Evolutionary conservation across 805 yeast genomes (phyloP), one percentile per base, ranked within the genome.

Genomic region (Yarrowia keelungensis): DNA sequence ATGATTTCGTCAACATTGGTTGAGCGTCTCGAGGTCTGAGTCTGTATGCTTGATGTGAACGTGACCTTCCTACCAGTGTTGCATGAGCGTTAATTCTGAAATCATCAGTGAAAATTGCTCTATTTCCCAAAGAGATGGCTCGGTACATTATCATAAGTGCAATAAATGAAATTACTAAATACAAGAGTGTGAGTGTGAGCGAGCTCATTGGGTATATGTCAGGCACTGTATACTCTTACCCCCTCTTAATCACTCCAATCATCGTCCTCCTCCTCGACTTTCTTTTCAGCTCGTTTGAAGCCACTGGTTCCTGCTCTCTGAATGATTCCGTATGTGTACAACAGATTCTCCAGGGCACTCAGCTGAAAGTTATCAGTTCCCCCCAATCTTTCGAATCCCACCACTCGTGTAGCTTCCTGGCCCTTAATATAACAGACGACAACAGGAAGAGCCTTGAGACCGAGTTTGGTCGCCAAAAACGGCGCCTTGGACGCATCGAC

Each of bases 361-460:
- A 84, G 72, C 2, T 80, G 74, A 72, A 88, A 87, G 49, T 80
- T 83, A 64, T 82, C 81, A 3, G 81, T 78, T 62, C 82, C 79
- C 43, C 81, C 81, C 53, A 91, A 78, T 41, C 84, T 83, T 66
- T 87, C 88, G 73, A 91, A 88, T 7, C 97, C 97, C 5, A 90
- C 82, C 5, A 90, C 74, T 70, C 91, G 78, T 14, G 83, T 81
- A 4, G 80, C 75, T 72, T 90, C 94, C 53, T 81, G 77, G 0
- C 93, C 93, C 45, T 83, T 79, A 12, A 78, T 79, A 74, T 88
- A 91, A 9, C 86, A 80, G 1, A 89, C 77, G 2, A 91, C 87
- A 71, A 87, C 88, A 0, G 97, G 97, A 5, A 91, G 80, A 11
- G 89, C 87, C 74, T 88, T 85, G 62, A 92, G 82, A 2, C 81